Evolutionary conservation across 2,329 filamentous ascomycete species (phyloP), one percentile per base, ranked within the genome.

Genomic region (Aspergillus aculeatinus): DNA sequence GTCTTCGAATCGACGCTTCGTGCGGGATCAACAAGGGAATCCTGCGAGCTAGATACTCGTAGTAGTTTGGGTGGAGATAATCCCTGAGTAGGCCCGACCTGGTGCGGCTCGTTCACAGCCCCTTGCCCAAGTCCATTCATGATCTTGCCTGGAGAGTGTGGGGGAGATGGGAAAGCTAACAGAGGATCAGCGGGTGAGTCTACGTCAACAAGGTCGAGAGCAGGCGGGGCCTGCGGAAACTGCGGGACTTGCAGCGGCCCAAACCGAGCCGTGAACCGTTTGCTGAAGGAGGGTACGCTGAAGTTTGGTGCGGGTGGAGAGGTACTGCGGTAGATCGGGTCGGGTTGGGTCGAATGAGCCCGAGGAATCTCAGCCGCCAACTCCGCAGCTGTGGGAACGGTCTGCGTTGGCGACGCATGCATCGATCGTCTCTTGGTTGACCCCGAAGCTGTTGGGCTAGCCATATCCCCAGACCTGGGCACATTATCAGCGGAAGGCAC

Each of bases 261-360:
- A 9, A 60, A 63, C 44, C 67, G 63, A 14, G 70, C 60, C 3
- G 68, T 65, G 47, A 76, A 77, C 59, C 74, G 72, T 65, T 71
- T 75, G 68, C 74, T 78, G 57, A 77, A 77, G 1, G 71, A 71
- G 3, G 76, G 76, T 16, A 78, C 72, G 58, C 77, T 78, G 52
- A 78, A 78, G 57, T 79, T 79, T 3, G 75, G 76, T 3, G 76
- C 70, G 25, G 74, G 68, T 3, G 74, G 71, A 0, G 76, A 74
- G n/a, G 69, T 59, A 55, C 72, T 69, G 51, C 72, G 70, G 29
- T 65, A 51, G 7, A 69, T 55, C 9, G 65, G 55, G 16, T 74
- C 71, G 4, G 69, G 68, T 6, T 69, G 52, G 21, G 60, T 66
- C 16, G 72, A 65, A 33, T 68, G 67, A 29, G 67, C 62, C 21